Conservation (phyloP, 768 basidiomycete species). For the Lentinula edodes region DNA sequence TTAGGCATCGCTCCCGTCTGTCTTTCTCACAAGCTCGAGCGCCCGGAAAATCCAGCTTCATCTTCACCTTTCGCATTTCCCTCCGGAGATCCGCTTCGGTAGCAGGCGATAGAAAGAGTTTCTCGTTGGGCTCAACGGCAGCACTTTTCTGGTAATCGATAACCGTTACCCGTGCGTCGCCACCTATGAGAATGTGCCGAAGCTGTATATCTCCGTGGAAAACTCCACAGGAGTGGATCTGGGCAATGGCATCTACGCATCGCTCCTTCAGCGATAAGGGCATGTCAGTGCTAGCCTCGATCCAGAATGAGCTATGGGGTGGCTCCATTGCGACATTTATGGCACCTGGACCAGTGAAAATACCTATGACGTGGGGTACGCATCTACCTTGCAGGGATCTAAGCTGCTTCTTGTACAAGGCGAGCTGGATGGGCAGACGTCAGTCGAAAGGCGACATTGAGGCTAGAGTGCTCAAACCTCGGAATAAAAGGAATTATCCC, state of each 20-base stretch:
- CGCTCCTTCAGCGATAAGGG: conserved; percentile 46
- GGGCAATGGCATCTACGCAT: conserved; percentile 44
- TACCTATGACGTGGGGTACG: conserved; percentile 48
- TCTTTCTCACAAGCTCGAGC: conserved; percentile 15
- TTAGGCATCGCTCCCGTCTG: neutral
- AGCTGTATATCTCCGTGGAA: conserved; percentile 43
- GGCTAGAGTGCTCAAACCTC: conserved; percentile 31
- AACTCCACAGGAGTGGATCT: conserved; percentile 42
- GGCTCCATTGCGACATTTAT: conserved; percentile 46
- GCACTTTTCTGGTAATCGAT: conserved; percentile 47
- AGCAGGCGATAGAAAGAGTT: conserved; percentile 30
- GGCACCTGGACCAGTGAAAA: conserved; percentile 31
- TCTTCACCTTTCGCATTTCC: conserved; percentile 55
- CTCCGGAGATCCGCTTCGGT: conserved; percentile 34
- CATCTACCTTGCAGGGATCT: conserved; percentile 45
- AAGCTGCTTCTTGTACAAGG: conserved; percentile 46
- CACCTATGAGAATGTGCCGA: conserved; percentile 50
- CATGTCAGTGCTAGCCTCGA: conserved; percentile 55
- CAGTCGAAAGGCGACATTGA: neutral
- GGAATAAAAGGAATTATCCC: conserved; percentile 49
- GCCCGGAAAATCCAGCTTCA: conserved; percentile 39
- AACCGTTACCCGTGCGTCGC: conserved; percentile 46
- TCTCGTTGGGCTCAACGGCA: conserved; percentile 17
- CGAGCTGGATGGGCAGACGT: conserved; percentile 30
- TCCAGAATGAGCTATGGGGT: conserved; percentile 57